Percentiles rank a stretch among this genome's conserved stretches.
These are phyloP conservation scores for Galerina marginata DNA, from an alignment of 768 basidiomycete genomes.

Conservation along the genomic window DNA sequence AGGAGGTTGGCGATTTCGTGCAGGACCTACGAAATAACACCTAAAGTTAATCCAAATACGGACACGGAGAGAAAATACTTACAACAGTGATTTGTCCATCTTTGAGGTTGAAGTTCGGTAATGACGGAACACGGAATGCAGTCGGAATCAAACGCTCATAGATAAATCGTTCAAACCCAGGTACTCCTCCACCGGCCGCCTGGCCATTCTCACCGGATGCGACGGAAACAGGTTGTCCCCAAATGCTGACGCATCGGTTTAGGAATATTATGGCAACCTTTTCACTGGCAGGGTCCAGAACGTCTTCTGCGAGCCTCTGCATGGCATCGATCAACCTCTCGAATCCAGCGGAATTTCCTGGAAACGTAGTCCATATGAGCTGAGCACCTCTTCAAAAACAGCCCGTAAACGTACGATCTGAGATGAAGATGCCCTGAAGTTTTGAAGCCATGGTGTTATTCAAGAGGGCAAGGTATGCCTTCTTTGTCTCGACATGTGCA, in stretches of 20 bases:
- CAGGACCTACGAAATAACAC: constrained; percentile 61
- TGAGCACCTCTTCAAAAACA: not conserved
- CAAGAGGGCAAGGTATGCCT: constrained; percentile 85
- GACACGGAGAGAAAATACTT: constrained; percentile 35
- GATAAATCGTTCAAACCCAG: constrained; percentile 91
- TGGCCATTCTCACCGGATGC: constrained; percentile 39
- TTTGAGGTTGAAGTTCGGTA: constrained; percentile 82
- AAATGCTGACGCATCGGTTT: constrained; percentile 64
- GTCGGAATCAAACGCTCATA: constrained; percentile 86
- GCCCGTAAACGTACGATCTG: constrained; percentile 66
- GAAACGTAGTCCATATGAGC: not conserved
- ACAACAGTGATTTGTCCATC: constrained; percentile 89
- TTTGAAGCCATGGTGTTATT: constrained; percentile 82
- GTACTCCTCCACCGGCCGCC: constrained; percentile 52
- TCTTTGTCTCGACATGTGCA: constrained; percentile 81
- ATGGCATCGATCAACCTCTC: constrained; percentile 80
- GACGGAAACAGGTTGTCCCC: constrained; percentile 61
- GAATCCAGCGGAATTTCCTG: constrained; percentile 60
- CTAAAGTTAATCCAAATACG: not conserved
- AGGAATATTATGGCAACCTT: constrained; percentile 85
- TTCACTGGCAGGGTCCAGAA: constrained; percentile 76
- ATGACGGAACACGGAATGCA: constrained; percentile 81
- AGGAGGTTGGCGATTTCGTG: constrained; percentile 89
- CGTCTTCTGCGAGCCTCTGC: constrained; percentile 72
- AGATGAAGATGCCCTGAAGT: constrained; percentile 84